Conservation (phyloP, 768 basidiomycete species). For the Phylloporus scabripes region DNA sequence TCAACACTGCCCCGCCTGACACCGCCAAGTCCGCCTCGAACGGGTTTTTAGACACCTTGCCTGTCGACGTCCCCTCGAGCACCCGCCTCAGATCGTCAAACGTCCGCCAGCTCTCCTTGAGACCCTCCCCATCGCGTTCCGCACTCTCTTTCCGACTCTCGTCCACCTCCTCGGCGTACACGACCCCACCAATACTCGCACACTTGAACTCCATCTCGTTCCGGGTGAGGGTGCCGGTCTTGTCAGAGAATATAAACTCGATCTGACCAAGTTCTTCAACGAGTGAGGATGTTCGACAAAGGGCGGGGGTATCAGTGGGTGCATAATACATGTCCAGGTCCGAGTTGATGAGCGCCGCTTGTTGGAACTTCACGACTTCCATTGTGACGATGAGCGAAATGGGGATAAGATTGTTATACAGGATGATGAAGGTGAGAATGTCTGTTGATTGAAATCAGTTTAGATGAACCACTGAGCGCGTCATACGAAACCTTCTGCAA, state of each 20-base stretch:
- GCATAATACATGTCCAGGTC: slow-evolving; percentile 99
- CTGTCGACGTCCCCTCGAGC: slow-evolving; percentile 37
- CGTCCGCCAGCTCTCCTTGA: slow-evolving; percentile 62
- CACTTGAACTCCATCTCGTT: slow-evolving; percentile 98
- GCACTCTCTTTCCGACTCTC: slow-evolving; percentile 67
- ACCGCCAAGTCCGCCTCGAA: slow-evolving; percentile 40
- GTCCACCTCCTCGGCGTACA: slow-evolving; percentile 89
- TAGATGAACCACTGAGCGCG: background rate
- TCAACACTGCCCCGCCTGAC: slow-evolving; percentile 1
- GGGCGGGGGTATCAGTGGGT: slow-evolving; percentile 89
- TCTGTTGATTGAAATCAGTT: slow-evolving; percentile 43
- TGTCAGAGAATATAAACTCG: slow-evolving; percentile 93
- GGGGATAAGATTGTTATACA: slow-evolving; percentile 98
- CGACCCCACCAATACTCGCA: slow-evolving; percentile 82
- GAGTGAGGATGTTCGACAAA: slow-evolving; percentile 96
- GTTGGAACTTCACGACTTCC: slow-evolving; percentile 99
- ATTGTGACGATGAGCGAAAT: slow-evolving; percentile 99
- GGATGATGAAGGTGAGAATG: slow-evolving; percentile 95
- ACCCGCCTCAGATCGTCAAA: slow-evolving; percentile 67
- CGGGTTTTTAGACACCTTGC: slow-evolving; percentile 40
- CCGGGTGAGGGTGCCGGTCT: slow-evolving; percentile 91
- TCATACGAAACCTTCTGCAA: slow-evolving; percentile 66
- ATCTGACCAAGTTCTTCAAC: slow-evolving; percentile 99
- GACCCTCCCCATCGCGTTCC: slow-evolving; percentile 36
- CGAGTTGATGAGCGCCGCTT: slow-evolving; percentile 94